Conservation (phyloP, 208 protist species). For the Wallacemonas collosoma region DNA sequence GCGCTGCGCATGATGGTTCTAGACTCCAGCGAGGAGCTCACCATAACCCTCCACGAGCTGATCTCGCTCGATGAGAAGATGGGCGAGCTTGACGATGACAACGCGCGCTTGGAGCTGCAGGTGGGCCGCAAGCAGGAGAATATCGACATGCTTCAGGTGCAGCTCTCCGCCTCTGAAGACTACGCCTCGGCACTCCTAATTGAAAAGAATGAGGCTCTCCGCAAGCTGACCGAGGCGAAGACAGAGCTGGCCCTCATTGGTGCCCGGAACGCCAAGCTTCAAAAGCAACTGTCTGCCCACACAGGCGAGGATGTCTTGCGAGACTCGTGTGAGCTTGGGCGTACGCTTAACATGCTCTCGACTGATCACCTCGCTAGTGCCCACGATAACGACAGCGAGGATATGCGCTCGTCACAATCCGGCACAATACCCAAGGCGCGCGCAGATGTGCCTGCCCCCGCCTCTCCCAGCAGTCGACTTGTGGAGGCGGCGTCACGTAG, state of each 20-base stretch:
- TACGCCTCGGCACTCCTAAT: slow-evolving; percentile 37
- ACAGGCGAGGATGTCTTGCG: neutral
- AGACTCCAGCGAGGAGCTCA: slow-evolving; percentile 22
- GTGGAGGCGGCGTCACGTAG: slow-evolving; percentile 13
- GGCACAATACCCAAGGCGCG: neutral
- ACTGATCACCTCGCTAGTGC: slow-evolving; percentile 13
- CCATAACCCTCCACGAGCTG: slow-evolving; percentile 28
- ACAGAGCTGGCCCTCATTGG: slow-evolving; percentile 49
- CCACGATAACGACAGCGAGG: slow-evolving; percentile 17
- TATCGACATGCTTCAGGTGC: slow-evolving; percentile 35
- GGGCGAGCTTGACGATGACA: slow-evolving; percentile 30
- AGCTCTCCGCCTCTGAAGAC: slow-evolving; percentile 39
- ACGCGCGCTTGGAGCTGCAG: slow-evolving; percentile 33
- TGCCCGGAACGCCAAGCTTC: slow-evolving; percentile 33
- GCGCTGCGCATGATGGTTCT: slow-evolving; percentile 37
- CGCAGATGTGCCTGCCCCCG: neutral
- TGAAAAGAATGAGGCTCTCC: slow-evolving; percentile 48
- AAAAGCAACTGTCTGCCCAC: slow-evolving; percentile 9
- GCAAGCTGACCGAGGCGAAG: slow-evolving; percentile 56
- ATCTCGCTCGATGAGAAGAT: slow-evolving; percentile 27
- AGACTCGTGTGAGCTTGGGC: slow-evolving; percentile 4
- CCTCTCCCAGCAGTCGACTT: neutral
- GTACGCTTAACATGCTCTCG: slow-evolving; percentile 14
- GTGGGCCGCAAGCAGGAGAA: slow-evolving; percentile 35
- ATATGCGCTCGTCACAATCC: neutral